Conservation (phyloP, 495 filamentous ascomycete genomes). For the Usnea hakonensis region DNA sequence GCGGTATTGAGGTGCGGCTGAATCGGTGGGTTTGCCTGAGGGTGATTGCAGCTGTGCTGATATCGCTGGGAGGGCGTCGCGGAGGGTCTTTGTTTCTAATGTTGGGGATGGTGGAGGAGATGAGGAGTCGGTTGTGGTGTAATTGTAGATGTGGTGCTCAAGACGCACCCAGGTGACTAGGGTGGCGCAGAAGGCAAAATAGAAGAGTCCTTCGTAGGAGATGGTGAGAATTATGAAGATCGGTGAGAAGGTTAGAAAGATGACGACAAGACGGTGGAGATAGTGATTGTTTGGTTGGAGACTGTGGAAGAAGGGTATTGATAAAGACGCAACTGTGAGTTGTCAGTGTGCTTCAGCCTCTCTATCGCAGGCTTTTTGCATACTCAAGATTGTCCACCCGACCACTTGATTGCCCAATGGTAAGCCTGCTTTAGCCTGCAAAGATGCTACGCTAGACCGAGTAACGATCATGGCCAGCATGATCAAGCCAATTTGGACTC, state of each 20-base stretch:
- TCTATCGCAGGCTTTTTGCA: conserved; percentile 24
- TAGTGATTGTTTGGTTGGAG: conserved; percentile 80
- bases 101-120: conserved; percentile 9
- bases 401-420: conserved; percentile 81
- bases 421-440: conserved; percentile 84
- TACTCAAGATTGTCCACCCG: conserved; percentile 79
- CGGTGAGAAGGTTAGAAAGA: conserved; percentile 90
- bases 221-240: conserved; percentile 95
- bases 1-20: conserved; percentile 49
- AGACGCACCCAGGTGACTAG: conserved; percentile 85
- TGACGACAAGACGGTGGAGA: conserved; percentile 76
- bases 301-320: conserved; percentile 73
- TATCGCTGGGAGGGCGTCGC: conserved; percentile 26
- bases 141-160: conserved; percentile 69
- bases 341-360: not conserved
- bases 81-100: conserved; percentile 22
- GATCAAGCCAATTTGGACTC: conserved; percentile 69
- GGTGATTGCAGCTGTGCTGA: conserved; percentile 19
- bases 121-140: conserved; percentile 29
- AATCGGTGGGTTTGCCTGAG: conserved; percentile 20
- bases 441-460: conserved; percentile 64
- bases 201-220: conserved; percentile 96
- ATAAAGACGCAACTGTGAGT: conserved; percentile 58
- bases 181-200: conserved; percentile 76
- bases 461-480: conserved; percentile 80